These are phyloP conservation scores for Eucalyptus tenuipes DNA, from an alignment of 345 rosid genomes.

Conservation along the genomic window DNA sequence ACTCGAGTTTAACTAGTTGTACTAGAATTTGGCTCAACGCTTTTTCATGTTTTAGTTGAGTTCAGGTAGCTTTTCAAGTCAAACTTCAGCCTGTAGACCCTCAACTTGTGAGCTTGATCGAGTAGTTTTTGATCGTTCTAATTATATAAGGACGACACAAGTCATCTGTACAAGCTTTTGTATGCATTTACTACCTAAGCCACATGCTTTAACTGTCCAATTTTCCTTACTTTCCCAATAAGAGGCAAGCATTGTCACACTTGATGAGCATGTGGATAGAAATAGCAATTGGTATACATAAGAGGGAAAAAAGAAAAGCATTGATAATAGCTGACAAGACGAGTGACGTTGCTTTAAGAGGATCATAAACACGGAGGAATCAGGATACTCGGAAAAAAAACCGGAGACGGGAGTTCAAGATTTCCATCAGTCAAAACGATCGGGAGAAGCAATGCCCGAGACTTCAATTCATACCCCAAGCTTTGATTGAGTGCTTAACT, in stretches of 20 bases:
- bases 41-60: neutral
- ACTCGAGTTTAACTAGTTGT: neutral
- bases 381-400: neutral
- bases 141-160: neutral
- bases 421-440: neutral
- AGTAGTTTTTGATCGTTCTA: neutral
- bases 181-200: neutral
- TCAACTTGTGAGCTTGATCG: neutral
- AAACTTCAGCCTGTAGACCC: neutral
- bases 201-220: neutral
- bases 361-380: neutral
- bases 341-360: neutral
- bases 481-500: neutral
- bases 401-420: neutral
- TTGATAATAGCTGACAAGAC: neutral
- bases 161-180: neutral
- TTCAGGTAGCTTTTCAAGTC: neutral
- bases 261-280: neutral
- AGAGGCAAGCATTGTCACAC: neutral
- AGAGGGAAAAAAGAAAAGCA: neutral
- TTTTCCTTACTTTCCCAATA: neutral
- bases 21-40: neutral
- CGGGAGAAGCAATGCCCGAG: neutral
- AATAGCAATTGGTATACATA: neutral
- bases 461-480: neutral